These are phyloP conservation scores for Penicillium desertorum DNA, from an alignment of 495 filamentous ascomycete genomes.

Conservation along the genomic window DNA sequence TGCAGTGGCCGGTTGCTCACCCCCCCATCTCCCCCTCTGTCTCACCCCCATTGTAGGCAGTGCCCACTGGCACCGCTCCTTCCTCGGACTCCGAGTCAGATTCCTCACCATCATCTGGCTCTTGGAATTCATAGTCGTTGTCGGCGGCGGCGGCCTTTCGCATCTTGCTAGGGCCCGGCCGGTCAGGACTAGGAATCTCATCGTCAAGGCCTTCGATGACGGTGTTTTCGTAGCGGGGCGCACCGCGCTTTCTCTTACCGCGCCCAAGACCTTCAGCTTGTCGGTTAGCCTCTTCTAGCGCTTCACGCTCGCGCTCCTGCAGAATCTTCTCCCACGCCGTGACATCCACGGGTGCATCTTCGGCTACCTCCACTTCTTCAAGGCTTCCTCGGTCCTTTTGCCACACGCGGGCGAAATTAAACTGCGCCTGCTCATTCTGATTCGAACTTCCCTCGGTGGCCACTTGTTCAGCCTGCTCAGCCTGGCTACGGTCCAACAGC, in stretches of 20 bases:
- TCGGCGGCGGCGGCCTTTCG: conserved; percentile 17
- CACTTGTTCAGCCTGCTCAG: conserved; percentile 65
- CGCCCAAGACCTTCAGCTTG: conserved; percentile 73
- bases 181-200: conserved; percentile 3
- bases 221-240: conserved; percentile 41
- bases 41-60: too few relatives aligned
- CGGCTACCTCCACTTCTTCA: conserved; percentile 56
- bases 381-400: conserved; percentile 72
- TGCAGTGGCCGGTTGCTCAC: too few relatives aligned
- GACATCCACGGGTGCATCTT: conserved; percentile 46
- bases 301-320: conserved; percentile 73
- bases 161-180: conserved; percentile 27
- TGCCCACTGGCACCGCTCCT: background rate
- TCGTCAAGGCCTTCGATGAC: conserved; percentile 10
- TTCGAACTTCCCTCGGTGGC: conserved; percentile 58
- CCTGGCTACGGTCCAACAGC: conserved; percentile 79
- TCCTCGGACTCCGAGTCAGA: background rate
- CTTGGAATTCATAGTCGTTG: conserved; percentile 15
- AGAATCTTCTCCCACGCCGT: conserved; percentile 88
- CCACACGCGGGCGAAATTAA: conserved; percentile 92
- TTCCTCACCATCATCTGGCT: background rate
- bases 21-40: too few relatives aligned
- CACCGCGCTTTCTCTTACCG: conserved; percentile 64
- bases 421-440: conserved; percentile 54
- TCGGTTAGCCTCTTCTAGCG: conserved; percentile 62